Percentiles rank a stretch among this genome's conserved stretches.
These are phyloP conservation scores for Fraxinus platypoda DNA, from an alignment of 305 asterid genomes.

Conservation along the genomic window DNA sequence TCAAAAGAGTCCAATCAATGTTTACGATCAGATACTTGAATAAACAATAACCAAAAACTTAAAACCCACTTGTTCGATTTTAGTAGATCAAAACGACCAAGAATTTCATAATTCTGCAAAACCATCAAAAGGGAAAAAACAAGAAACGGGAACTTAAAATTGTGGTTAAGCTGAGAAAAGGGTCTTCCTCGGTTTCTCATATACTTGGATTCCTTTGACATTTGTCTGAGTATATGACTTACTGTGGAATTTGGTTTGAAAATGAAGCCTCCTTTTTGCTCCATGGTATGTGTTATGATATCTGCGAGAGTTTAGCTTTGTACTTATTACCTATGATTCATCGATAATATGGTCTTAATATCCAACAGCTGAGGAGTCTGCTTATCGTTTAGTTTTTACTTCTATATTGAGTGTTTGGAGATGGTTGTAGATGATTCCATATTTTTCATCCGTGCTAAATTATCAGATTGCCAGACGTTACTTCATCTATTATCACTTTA, in stretches of 20 bases:
- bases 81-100: too few relatives aligned
- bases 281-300: not conserved
- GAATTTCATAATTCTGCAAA: too few relatives aligned
- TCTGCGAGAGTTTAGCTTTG: constrained; percentile 22
- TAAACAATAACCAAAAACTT: too few relatives aligned
- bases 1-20: not conserved
- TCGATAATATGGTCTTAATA: not conserved
- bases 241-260: constrained; percentile 20
- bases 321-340: constrained; percentile 20
- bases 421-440: not conserved
- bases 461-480: not conserved
- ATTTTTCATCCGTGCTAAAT: not conserved
- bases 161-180: too few relatives aligned
- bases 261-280: constrained; percentile 6
- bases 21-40: not conserved
- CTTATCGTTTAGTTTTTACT: not conserved
- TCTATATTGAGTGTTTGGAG: not conserved
- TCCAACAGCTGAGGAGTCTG: not conserved
- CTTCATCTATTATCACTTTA: not conserved
- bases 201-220: not conserved
- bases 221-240: not conserved
- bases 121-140: too few relatives aligned
- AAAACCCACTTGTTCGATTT: too few relatives aligned
- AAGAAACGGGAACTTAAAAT: too few relatives aligned
- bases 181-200: not conserved